Conservation (phyloP, 179 eudicot genomes). For the Amaranthus tricolor region DNA sequence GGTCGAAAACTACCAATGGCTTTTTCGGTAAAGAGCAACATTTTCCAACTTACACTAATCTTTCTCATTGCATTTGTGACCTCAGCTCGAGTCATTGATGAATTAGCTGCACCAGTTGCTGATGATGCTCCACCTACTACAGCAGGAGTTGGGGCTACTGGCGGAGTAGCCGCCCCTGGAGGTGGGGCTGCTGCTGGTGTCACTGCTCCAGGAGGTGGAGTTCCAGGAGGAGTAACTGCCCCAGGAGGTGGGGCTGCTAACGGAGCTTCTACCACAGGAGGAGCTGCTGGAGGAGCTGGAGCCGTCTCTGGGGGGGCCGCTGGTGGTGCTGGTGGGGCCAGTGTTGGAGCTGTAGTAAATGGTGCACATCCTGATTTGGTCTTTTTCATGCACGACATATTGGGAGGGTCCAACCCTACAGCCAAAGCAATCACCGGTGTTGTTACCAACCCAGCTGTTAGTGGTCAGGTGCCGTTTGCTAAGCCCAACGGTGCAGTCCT, state of each 20-base stretch:
- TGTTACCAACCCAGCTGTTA: conserved; percentile 69
- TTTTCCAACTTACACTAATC: conserved; percentile 44
- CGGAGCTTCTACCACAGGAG: conserved; percentile 16
- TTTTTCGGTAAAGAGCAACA: conserved; percentile 34
- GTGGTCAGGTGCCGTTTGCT: conserved; percentile 89
- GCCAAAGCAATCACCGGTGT: conserved; percentile 85
- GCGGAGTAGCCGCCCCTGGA: conserved; percentile 14
- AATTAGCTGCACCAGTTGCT: conserved; percentile 32
- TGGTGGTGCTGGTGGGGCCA: conserved; percentile 15
- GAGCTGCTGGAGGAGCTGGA: conserved; percentile 19
- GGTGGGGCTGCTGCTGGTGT: conserved; percentile 8
- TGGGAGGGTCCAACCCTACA: conserved; percentile 81
- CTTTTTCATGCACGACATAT: conserved; percentile 94
- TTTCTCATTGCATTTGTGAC: conserved; percentile 38
- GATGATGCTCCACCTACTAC: conserved; percentile 28
- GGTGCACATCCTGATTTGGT: conserved; percentile 45
- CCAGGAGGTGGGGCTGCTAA: conserved; percentile 13
- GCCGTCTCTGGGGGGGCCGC: conserved; percentile 15
- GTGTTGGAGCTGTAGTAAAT: conserved; percentile 15
- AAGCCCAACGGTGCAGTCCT: conserved; percentile 81
- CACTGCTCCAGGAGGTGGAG: conserved; percentile 9
- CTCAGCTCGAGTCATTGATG: conserved; percentile 70
- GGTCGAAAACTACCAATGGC: conserved; percentile 14
- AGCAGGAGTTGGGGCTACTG: conserved; percentile 17
- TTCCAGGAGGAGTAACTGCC: neutral